Evolutionary conservation across 2,329 filamentous ascomycete species (phyloP), one percentile per base, ranked within the genome.

Genomic region (Clarireedia sp.): DNA sequence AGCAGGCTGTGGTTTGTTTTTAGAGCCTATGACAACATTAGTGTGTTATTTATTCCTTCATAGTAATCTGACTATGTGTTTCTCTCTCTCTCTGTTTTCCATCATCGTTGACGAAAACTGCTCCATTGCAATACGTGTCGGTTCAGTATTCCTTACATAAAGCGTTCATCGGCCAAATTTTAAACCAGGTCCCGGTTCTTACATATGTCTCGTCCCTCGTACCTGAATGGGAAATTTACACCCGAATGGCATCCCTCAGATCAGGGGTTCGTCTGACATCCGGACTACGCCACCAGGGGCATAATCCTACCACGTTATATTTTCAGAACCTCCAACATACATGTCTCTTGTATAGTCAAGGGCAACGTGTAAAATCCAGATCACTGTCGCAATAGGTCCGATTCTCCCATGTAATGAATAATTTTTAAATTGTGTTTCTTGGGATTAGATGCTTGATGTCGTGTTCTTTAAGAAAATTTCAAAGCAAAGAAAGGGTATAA

Each of bases 401-500:
- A 33, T 33, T 0, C 3, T 33, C 3, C 12, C 29, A 33, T 12
- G 29, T 4, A 33, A 14, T 9, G 10, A 33, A 33, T 9, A 10
- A 33, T 9, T 33, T 33, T 33, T 33, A 33, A 33, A 33, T 33
- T 33, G 29, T 10, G 29, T 33, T 33, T 43, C 40, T 23, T 10
- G n/a, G 7, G 6, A 8, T 55, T 9, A 2, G 3, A 21, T 9
- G n/a, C n/a, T 44, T 36, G 24, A 19, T 33, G 10, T 1, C 14
- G 19, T 8, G 19, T 17, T 33, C 8, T 24, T n/a, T 21, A 6
- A 23, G 5, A 48, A 48, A 48, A 33, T 33, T 50, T 37, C 52
- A 55, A 50, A 50, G 38, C 52, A 50, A 55, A 55, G 24, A 37
- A 37, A 50, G 26, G 46, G 24, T 50, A 50, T 44, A 16, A 44